Percentiles rank a stretch among this genome's conserved stretches.
phyloP scores from a whole-genome alignment of 805 yeast genomes.

The Teunomyces tritomae region DNA sequence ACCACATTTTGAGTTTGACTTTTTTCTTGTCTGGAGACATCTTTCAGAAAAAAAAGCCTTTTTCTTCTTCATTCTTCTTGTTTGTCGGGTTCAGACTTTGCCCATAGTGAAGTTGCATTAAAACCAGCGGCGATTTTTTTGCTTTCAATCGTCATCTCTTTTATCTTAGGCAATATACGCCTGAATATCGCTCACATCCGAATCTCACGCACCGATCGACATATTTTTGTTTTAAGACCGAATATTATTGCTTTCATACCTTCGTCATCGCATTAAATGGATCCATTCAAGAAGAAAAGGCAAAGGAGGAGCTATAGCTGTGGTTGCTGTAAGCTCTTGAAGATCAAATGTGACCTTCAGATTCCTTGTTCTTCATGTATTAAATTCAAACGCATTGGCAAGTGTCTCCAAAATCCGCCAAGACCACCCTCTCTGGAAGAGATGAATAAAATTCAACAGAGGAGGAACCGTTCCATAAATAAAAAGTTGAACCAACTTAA shows the following conservation, averaged over 20 bases:
- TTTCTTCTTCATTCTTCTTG: not conserved
- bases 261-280: constrained; percentile 1
- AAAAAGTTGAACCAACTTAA: constrained; percentile 4
- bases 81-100: not conserved
- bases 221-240: not conserved
- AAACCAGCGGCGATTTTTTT: not conserved
- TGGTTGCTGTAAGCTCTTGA: constrained; percentile 54
- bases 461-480: constrained; percentile 21
- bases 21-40: not conserved
- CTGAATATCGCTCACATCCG: not conserved
- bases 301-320: constrained; percentile 53
- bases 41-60: not conserved
- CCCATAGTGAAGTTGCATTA: not conserved
- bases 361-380: constrained; percentile 48
- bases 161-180: not conserved
- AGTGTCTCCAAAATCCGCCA: constrained; percentile 41
- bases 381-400: constrained; percentile 34
- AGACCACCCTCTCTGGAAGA: constrained; percentile 44
- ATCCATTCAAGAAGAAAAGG: constrained; percentile 22
- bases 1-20: not conserved
- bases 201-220: not conserved
- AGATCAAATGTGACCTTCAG: constrained; percentile 51
- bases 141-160: not conserved
- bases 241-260: not conserved
- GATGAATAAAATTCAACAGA: constrained; percentile 26